phyloP scores from a whole-genome alignment of 2,329 filamentous ascomycete genomes.

The Penicillium sp. region DNA sequence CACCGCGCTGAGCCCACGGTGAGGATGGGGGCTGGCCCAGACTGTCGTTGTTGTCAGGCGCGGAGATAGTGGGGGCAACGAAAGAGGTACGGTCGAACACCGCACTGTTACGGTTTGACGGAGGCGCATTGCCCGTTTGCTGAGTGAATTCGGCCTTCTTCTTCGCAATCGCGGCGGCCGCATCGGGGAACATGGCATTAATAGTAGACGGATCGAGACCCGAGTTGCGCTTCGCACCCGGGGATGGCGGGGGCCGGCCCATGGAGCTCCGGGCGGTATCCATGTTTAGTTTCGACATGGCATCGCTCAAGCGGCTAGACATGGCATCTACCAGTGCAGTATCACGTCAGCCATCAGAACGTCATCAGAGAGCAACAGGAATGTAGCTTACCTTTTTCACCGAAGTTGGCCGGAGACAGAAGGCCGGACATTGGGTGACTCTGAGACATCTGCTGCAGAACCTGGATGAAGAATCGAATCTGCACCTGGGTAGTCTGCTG shows the following conservation, averaged over 20 bases:
- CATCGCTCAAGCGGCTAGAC: conserved; percentile 92
- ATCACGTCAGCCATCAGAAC: conserved; percentile 11
- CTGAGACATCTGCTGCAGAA: conserved; percentile 98
- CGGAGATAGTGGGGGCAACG: conserved; percentile 70
- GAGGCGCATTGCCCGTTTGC: conserved; percentile 82
- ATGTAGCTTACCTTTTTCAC: conserved; percentile 71
- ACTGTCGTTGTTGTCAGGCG: conserved; percentile 59
- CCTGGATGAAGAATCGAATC: conserved; percentile 98
- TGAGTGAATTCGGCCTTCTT: conserved; percentile 98
- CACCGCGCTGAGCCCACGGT: conserved; percentile 67
- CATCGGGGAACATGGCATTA: conserved; percentile 98
- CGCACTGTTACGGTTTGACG: conserved; percentile 89
- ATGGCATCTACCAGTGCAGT: conserved; percentile 73
- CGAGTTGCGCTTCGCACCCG: conserved; percentile 84
- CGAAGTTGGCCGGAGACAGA: conserved; percentile 87
- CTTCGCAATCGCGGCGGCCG: conserved; percentile 94
- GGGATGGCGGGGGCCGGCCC: conserved; percentile 72
- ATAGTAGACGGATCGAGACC: conserved; percentile 91
- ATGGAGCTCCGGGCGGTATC: conserved; percentile 85
- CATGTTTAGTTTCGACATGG: conserved; percentile 91
- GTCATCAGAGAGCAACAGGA: too few species aligned
- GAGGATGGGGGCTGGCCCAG: conserved; percentile 67
- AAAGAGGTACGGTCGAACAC: conserved; percentile 72
- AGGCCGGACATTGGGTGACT: conserved; percentile 96
- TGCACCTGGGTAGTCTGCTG: conserved; percentile 99